Conservation (phyloP, 805 yeast species). For the Yarrowia sp. region DNA sequence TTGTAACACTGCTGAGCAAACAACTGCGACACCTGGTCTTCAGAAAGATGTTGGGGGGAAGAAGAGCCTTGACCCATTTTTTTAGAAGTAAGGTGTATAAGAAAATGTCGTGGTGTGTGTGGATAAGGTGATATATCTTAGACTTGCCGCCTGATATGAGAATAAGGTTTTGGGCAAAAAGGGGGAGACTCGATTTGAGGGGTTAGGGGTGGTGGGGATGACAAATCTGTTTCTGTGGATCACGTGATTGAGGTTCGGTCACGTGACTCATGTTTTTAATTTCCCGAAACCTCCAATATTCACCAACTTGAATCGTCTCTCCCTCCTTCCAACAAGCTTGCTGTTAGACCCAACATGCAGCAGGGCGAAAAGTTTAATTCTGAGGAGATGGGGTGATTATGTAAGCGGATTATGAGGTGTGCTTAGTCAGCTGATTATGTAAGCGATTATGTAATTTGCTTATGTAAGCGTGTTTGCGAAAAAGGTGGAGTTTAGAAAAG, state of each 20-base stretch:
- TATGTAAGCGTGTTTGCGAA: no score
- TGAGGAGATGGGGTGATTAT: no score
- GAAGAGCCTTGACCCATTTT: constrained; percentile 27
- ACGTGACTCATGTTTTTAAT: no score
- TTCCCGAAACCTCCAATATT: background rate
- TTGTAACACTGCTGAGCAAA: constrained; percentile 33
- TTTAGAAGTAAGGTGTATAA: background rate
- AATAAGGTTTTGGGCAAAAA: no score
- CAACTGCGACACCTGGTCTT: constrained; percentile 3
- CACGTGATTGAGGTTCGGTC: no score
- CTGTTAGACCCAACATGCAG: constrained; percentile 20
- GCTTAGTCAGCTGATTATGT: no score
- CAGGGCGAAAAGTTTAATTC: background rate
- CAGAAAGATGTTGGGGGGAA: constrained; percentile 8
- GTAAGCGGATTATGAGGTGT: no score
- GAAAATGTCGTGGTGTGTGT: no score
- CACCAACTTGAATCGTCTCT: no score
- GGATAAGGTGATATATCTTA: background rate
- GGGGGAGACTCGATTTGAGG: no score
- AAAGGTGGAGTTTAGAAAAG: no score
- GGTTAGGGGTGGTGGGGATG: background rate
- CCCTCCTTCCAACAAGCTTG: constrained; percentile 3
- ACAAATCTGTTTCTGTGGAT: background rate
- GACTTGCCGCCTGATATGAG: constrained; percentile 18
- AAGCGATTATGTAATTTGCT: no score